A percentile compares a stretch with the other conserved stretches of the same genome.
Evolutionary conservation across 2,329 filamentous ascomycete genomes (phyloP).

Genomic region (Fusarium sp.): DNA sequence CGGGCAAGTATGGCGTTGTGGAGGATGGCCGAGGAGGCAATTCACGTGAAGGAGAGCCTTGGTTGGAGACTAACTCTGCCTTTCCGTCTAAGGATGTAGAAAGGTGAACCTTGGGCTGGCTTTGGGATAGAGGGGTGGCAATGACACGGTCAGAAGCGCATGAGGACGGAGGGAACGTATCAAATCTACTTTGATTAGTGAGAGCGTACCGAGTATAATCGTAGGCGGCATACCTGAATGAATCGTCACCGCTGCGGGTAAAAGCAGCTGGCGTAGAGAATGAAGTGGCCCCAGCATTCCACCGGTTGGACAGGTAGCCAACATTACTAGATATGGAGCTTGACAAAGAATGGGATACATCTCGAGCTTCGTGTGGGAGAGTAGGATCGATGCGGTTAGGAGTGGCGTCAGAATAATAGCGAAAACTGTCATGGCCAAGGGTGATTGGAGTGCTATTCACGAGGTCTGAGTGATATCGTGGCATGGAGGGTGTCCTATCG

Average conservation of each 20-base stretch:
- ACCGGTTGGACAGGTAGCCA: slow-evolving; percentile 65
- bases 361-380: slow-evolving; percentile 43
- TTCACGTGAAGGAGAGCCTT: slow-evolving; percentile 70
- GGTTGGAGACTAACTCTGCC: slow-evolving; percentile 81
- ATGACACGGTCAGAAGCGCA: slow-evolving; percentile 54
- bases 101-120: slow-evolving; percentile 70
- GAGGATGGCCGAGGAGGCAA: slow-evolving; percentile 58
- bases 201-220: neutral
- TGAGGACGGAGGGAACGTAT: slow-evolving; percentile 55
- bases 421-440: slow-evolving; percentile 27
- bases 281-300: slow-evolving; percentile 60
- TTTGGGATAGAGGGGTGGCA: slow-evolving; percentile 49
- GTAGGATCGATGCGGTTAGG: slow-evolving; percentile 40
- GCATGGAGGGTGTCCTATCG: slow-evolving; percentile 41
- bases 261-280: slow-evolving; percentile 60
- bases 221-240: slow-evolving; percentile 54
- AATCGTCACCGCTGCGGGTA: slow-evolving; percentile 52
- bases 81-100: slow-evolving; percentile 89
- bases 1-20: slow-evolving; percentile 57
- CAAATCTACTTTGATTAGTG: slow-evolving; percentile 48
- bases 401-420: slow-evolving; percentile 34
- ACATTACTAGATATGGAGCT: slow-evolving; percentile 56
- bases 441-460: slow-evolving; percentile 41
- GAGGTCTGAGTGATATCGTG: slow-evolving; percentile 38
- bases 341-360: slow-evolving; percentile 44